A percentile compares a stretch with the other conserved stretches of the same genome.
Conservation (phyloP, 805 yeast genomes). For the Helenozyma rhizophorensis region DNA sequence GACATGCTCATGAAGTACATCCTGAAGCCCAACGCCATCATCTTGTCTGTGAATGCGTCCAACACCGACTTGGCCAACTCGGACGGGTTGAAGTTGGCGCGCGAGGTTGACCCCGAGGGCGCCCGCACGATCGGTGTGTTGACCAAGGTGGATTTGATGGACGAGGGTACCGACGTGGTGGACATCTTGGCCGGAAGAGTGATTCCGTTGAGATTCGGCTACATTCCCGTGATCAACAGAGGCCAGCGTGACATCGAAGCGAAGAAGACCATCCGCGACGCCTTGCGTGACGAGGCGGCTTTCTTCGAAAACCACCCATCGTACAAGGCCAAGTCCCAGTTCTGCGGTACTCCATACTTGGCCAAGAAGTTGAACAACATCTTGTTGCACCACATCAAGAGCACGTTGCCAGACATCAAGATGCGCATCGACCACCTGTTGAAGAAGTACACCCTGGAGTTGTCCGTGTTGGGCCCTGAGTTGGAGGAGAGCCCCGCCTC, state of each 20-base stretch:
- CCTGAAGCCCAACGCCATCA: conserved; percentile 92
- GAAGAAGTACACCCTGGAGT: conserved; percentile 73
- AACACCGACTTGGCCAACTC: conserved; percentile 96
- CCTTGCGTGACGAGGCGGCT: conserved; percentile 71
- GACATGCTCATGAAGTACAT: conserved; percentile 91
- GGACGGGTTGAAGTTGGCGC: conserved; percentile 91
- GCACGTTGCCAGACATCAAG: conserved; percentile 78
- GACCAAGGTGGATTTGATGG: conserved; percentile 96
- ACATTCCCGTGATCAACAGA: conserved; percentile 88
- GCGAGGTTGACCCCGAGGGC: conserved; percentile 98
- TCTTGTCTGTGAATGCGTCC: conserved; percentile 79
- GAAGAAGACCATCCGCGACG: conserved; percentile 83
- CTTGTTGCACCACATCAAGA: conserved; percentile 76
- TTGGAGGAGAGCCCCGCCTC: conserved; percentile 85
- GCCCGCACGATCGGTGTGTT: conserved; percentile 93
- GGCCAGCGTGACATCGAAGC: conserved; percentile 94
- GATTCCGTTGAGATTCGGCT: conserved; percentile 91
- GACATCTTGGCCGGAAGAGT: conserved; percentile 95
- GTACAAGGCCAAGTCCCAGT: conserved; percentile 88
- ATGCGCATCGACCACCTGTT: conserved; percentile 81
- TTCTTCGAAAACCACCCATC: conserved; percentile 89
- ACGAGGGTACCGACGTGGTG: conserved; percentile 93
- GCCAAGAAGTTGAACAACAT: conserved; percentile 89
- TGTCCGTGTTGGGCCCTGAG: conserved; percentile 76
- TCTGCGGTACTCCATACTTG: conserved; percentile 97